A percentile compares a stretch with the other conserved stretches of the same genome.
Evolutionary conservation across 305 asterid genomes (phyloP).

Genomic region (Fraxinus greggii): DNA sequence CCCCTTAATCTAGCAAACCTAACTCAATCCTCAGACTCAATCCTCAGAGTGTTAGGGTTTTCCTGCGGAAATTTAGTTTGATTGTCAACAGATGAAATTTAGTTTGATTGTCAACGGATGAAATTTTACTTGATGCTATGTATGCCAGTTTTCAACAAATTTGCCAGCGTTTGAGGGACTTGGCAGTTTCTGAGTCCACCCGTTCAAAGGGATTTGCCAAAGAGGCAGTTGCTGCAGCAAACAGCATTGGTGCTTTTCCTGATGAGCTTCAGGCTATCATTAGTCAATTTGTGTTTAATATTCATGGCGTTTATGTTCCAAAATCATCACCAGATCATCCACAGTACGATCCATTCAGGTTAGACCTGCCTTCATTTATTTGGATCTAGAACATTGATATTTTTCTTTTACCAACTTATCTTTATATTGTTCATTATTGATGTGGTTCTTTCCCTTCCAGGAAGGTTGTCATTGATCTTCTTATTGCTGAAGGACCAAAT

Average conservation of each 20-base stretch:
- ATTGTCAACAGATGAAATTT: conserved; percentile 11
- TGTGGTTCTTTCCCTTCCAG: conserved; percentile 38
- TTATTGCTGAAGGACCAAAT: conserved; percentile 62
- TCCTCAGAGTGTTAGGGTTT: conserved; percentile 7
- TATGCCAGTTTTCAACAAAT: conserved; percentile 68
- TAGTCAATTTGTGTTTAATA: conserved; percentile 57
- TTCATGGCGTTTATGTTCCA: conserved; percentile 74
- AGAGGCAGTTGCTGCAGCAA: conserved; percentile 58
- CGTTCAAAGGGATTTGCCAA: conserved; percentile 49
- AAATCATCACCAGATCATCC: conserved; percentile 76
- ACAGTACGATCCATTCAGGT: conserved; percentile 70
- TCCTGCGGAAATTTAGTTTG: conserved; percentile 15
- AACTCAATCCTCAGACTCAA: too few relatives aligned
- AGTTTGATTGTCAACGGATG: conserved; percentile 15
- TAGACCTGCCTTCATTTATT: conserved; percentile 16
- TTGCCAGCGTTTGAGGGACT: conserved; percentile 50
- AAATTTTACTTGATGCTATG: conserved; percentile 15
- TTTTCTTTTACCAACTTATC: conserved; percentile 9
- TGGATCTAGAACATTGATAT: background rate
- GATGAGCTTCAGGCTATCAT: conserved; percentile 65
- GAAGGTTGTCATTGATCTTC: conserved; percentile 70
- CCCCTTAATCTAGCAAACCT: background rate
- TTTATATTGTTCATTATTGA: background rate
- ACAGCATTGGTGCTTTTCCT: conserved; percentile 43
- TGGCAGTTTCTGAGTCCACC: conserved; percentile 55